These are phyloP conservation scores for Odonthalia washingtoniensis DNA, from an alignment of 31 red algal species.

Conservation along the genomic window DNA sequence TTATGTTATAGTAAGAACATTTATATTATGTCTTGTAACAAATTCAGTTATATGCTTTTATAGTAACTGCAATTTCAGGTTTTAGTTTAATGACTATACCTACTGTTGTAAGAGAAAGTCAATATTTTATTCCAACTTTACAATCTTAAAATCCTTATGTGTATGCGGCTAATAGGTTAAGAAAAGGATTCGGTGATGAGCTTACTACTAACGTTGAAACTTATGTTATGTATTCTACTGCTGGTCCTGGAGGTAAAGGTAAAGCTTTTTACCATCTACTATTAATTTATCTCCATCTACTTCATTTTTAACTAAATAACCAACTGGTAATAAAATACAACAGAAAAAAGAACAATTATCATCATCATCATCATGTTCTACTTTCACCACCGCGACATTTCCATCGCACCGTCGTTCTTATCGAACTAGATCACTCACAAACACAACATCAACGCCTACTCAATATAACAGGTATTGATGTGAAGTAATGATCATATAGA, in stretches of 20 bases:
- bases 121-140: conserved; percentile 93
- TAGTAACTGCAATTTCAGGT: conserved; percentile 76
- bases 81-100: conserved; percentile 94
- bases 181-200: conserved; percentile 89
- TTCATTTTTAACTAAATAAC: no score
- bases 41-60: conserved; percentile 90
- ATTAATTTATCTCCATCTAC: no score
- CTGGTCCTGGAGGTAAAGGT: conserved; percentile 63
- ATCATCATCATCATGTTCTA: no score
- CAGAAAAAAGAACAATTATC: no score
- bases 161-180: conserved; percentile 88
- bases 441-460: no score
- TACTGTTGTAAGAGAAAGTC: conserved; percentile 88
- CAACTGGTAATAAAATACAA: conserved; percentile 62
- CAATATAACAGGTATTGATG: no score
- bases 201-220: conserved; percentile 88
- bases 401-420: no score
- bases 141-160: conserved; percentile 97
- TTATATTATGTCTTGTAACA: conserved; percentile 90
- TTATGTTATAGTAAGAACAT: conserved; percentile 90
- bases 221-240: conserved; percentile 74
- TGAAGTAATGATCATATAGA: no score
- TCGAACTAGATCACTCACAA: no score
- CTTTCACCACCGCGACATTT: no score
- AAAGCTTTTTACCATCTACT: no score